phyloP scores from a whole-genome alignment of 176 grass and related monocot genomes.

The Triticum turgidum region DNA sequence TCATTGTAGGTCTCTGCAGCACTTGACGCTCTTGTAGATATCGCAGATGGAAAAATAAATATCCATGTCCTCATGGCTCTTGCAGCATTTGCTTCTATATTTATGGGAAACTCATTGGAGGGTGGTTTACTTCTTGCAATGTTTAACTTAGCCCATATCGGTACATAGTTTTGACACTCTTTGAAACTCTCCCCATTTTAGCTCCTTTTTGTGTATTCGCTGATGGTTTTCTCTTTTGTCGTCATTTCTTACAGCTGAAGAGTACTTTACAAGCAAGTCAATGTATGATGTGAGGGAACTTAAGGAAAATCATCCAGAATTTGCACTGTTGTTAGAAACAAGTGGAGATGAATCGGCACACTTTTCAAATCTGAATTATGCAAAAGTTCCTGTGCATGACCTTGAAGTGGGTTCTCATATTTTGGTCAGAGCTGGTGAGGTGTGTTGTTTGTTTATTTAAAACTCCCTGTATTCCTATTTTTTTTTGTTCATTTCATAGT shows the following conservation, averaged over 20 bases:
- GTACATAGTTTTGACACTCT: constrained; percentile 42
- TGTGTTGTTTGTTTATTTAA: constrained; percentile 47
- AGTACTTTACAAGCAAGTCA: constrained; percentile 91
- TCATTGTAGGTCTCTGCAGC: constrained; percentile 78
- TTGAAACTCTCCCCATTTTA: not conserved
- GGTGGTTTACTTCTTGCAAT: constrained; percentile 97
- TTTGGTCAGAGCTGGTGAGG: constrained; percentile 97
- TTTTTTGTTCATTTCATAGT: constrained; percentile 1
- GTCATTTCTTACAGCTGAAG: constrained; percentile 65
- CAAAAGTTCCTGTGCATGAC: constrained; percentile 87
- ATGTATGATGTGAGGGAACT: constrained; percentile 97
- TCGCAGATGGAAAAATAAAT: constrained; percentile 88
- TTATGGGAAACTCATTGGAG: constrained; percentile 97
- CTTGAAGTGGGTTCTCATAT: constrained; percentile 91
- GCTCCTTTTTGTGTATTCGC: constrained; percentile 7
- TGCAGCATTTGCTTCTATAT: constrained; percentile 96
- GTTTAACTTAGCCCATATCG: constrained; percentile 98
- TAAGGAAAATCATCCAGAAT: constrained; percentile 91
- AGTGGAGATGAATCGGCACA: constrained; percentile 46
- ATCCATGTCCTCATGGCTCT: constrained; percentile 99
- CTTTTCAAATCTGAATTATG: constrained; percentile 85
- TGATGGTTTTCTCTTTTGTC: constrained; percentile 3
- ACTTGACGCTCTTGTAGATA: constrained; percentile 90
- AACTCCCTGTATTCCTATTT: constrained; percentile 6
- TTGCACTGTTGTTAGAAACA: constrained; percentile 75